Percentiles rank a stretch among this genome's conserved stretches.
These are phyloP conservation scores for Lactuca sativa DNA, from an alignment of 129 eudicot species.

Conservation along the genomic window DNA sequence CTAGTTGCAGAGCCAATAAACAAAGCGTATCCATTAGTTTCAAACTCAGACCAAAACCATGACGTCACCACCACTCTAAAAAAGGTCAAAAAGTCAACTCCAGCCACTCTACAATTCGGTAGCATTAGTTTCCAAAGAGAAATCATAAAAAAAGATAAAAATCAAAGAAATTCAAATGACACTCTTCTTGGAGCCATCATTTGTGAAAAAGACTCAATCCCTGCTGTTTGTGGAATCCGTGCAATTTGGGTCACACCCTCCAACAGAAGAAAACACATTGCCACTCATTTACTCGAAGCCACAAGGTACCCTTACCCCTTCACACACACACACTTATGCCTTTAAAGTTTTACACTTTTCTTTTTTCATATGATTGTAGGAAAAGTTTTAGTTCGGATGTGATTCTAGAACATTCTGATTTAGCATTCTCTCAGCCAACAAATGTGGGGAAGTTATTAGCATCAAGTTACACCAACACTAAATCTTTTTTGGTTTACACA, in stretches of 20 bases:
- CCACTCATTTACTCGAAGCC: constrained; percentile 72
- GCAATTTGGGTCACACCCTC: constrained; percentile 92
- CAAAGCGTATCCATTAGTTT: constrained; percentile 46
- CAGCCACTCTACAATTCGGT: constrained; percentile 59
- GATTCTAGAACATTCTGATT: constrained; percentile 41
- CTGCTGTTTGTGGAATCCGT: constrained; percentile 77
- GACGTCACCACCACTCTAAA: constrained; percentile 6
- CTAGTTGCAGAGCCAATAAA: constrained; percentile 58
- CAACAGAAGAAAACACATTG: constrained; percentile 74
- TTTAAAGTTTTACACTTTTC: constrained; percentile 3
- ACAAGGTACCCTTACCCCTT: constrained; percentile 47
- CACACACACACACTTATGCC: not conserved
- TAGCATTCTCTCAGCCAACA: constrained; percentile 86
- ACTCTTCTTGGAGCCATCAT: constrained; percentile 47
- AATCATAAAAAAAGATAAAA: constrained; percentile 33
- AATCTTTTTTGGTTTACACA: constrained; percentile 72
- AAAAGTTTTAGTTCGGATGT: constrained; percentile 53
- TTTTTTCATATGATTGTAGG: constrained; percentile 42
- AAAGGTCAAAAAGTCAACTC: constrained; percentile 32
- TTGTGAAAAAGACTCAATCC: constrained; percentile 61
- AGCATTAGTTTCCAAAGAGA: constrained; percentile 64
- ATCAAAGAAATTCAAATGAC: constrained; percentile 21
- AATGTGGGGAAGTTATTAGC: constrained; percentile 74
- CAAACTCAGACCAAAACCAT: constrained; percentile 35
- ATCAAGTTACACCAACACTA: constrained; percentile 47